Conservation (phyloP, 2,329 filamentous ascomycete species). For the Pyrenochaeta sp. region DNA sequence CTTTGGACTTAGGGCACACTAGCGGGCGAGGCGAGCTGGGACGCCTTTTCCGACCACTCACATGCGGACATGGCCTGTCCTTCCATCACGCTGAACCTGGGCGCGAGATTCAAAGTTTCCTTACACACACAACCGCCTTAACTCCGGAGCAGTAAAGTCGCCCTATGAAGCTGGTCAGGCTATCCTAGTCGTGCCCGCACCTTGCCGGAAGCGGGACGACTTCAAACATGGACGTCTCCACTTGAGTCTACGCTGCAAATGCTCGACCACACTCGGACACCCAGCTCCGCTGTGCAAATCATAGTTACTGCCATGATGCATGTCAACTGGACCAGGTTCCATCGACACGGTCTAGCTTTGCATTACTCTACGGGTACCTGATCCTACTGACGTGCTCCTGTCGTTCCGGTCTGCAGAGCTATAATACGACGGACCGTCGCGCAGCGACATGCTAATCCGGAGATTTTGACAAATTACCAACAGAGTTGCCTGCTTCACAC, state of each 20-base stretch:
- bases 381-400: constrained; percentile 24
- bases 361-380: constrained; percentile 35
- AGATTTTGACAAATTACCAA: constrained; percentile 14
- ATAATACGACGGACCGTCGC: constrained; percentile 27
- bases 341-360: constrained; percentile 23
- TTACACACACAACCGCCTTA: constrained; percentile 40
- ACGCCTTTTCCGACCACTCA: constrained; percentile 20
- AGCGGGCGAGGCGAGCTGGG: constrained; percentile 34
- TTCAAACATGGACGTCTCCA: constrained; percentile 35
- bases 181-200: constrained; percentile 25
- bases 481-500: constrained; percentile 9
- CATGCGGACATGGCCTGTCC: constrained; percentile 7
- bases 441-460: constrained; percentile 24
- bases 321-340: constrained; percentile 24
- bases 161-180: constrained; percentile 27
- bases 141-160: constrained; percentile 20
- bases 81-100: constrained; percentile 21
- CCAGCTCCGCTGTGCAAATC: constrained; percentile 29
- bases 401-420: constrained; percentile 17
- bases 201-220: constrained; percentile 28
- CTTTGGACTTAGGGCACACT: constrained; percentile 30
- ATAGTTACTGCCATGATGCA: constrained; percentile 27
- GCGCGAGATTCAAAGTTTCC: constrained; percentile 14
- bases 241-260: constrained; percentile 25
- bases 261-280: constrained; percentile 30